These are phyloP conservation scores for Candida khao-thaluensis DNA, from an alignment of 805 yeast species.

Conservation along the genomic window DNA sequence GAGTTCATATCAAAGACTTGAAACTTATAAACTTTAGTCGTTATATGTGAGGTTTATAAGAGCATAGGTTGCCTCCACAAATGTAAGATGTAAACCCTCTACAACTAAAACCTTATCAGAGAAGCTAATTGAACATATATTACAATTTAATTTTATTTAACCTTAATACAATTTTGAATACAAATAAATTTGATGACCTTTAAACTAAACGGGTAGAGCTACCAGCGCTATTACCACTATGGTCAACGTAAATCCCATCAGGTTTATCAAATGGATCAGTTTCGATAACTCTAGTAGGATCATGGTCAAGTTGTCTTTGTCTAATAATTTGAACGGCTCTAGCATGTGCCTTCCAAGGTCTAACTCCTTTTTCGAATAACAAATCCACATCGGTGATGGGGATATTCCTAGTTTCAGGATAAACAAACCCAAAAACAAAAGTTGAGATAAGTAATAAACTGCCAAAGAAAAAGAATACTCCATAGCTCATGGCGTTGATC, in stretches of 20 bases:
- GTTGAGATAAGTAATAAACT: conserved; percentile 2
- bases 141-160: no score
- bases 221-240: conserved; percentile 9
- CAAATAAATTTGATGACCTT: no score
- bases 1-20: no score
- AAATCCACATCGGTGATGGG: conserved; percentile 35
- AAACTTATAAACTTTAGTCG: no score
- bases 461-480: conserved; percentile 45
- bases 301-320: conserved; percentile 2
- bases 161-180: neutral
- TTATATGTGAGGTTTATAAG: no score
- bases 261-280: conserved; percentile 9
- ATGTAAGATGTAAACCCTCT: no score
- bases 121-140: no score
- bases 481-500: conserved; percentile 42
- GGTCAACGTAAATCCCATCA: conserved; percentile 6
- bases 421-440: conserved; percentile 25
- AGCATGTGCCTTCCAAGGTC: conserved; percentile 32
- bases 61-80: no score
- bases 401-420: conserved; percentile 40
- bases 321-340: conserved; percentile 22
- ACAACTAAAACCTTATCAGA: no score
- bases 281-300: conserved; percentile 1
- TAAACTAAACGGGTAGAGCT: conserved; percentile 8
- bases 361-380: conserved; percentile 27